Evolutionary conservation across 2,329 filamentous ascomycete genomes (phyloP).

Genomic region (Ceratocystis cubensis): DNA sequence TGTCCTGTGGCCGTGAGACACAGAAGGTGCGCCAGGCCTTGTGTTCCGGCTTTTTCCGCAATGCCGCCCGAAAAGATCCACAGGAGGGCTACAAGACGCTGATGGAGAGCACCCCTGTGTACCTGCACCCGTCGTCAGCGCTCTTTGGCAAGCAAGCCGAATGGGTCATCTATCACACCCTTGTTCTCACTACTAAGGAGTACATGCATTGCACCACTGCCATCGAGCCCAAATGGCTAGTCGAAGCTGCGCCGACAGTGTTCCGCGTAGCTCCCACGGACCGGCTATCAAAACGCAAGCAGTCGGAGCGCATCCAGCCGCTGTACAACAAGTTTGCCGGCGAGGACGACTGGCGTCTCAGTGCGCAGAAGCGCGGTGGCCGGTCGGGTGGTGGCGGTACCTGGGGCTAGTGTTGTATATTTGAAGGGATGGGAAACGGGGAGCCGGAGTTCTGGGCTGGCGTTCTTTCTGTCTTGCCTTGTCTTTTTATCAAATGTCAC

Average conservation of each 20-base stretch:
- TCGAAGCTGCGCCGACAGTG: conserved; percentile 95
- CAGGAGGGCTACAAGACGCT: conserved; percentile 97
- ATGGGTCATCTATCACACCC: conserved; percentile 84
- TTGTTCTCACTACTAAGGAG: conserved; percentile 90
- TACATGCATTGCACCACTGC: conserved; percentile 93
- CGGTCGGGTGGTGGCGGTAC: conserved; percentile 75
- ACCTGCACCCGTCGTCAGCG: conserved; percentile 81
- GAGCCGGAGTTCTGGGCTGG: neutral
- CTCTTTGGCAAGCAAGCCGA: conserved; percentile 93
- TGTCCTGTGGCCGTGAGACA: conserved; percentile 79
- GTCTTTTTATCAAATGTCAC: neutral
- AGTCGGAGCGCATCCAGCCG: conserved; percentile 88
- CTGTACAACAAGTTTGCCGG: conserved; percentile 84
- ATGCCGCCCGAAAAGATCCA: conserved; percentile 85
- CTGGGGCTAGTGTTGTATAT: conserved; percentile 53
- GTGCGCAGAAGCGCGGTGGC: conserved; percentile 72
- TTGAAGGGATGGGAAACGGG: neutral
- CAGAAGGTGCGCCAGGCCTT: conserved; percentile 77
- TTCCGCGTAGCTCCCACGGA: conserved; percentile 94
- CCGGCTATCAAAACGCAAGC: conserved; percentile 76
- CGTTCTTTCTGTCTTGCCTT: neutral
- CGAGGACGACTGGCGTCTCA: conserved; percentile 91
- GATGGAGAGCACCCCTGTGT: conserved; percentile 87
- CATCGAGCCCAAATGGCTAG: conserved; percentile 89
- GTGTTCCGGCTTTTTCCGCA: conserved; percentile 91